Evolutionary conservation across 768 basidiomycete species (phyloP), one percentile per base, ranked within the genome.

Genomic region (Candolleomyces eurysporus): DNA sequence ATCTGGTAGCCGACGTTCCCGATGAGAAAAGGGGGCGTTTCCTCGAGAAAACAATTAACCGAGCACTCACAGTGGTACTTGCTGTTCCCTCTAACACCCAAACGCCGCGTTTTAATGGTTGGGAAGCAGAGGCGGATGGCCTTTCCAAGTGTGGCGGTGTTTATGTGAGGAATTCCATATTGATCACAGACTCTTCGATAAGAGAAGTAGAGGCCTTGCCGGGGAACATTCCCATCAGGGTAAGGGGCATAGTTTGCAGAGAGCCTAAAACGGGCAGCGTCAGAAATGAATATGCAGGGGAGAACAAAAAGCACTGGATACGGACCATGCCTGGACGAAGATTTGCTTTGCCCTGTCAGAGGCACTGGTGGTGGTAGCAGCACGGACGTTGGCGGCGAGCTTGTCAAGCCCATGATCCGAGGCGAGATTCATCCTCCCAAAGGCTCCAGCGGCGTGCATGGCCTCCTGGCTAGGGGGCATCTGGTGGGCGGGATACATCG

Each of bases 141-240:
- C 75, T 97, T 97, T 63, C 95, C 95, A 68, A 97, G 83, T 1
- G 94, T 94, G 66, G 95, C 95, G 42, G 94, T 94, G 80, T 96
- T 97, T 79, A 96, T 93, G 70, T 96, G 92, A 57, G 91, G 92
- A 63, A 95, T 91, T 56, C 91, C 90, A 76, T 95, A 93, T 75
- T 93, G 90, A 77, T 94, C 92, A 75, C 92, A 95, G 60, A 95
- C 88, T 58, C 92, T 82, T 63, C 90, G 84, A 76, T 96, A 97
- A 39, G 94, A 96, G 71, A 93, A 92, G 75, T 96, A 97, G 55
- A 97, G 85, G 6, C 94, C 94, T 71, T 96, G 94, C 57, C 94
- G 87, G 49, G 94, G 92, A 40, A 96, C 94, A 73, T 95, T 95
- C 40, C 93, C 93, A 75, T 94, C 93, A 48, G 91, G 91, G 73